Evolutionary conservation across 768 basidiomycete species (phyloP).

Genomic region (Russula vinacea): DNA sequence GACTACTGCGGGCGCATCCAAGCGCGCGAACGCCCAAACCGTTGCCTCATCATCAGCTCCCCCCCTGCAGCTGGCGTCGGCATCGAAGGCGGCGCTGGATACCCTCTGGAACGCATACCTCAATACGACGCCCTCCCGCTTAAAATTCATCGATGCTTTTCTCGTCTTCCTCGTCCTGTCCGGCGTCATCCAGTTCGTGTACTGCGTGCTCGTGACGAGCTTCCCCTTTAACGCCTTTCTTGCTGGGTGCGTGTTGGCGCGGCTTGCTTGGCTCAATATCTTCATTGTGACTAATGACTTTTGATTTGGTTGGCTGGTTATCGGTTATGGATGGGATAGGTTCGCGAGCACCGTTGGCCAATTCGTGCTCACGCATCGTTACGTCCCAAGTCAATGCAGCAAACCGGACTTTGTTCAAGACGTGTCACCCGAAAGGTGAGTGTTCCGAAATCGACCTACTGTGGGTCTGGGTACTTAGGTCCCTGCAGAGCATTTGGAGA

Average conservation of each 20-base stretch:
- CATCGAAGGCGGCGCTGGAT: constrained; percentile 40
- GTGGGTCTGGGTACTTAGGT: constrained; percentile 6
- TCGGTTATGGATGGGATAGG: constrained; percentile 41
- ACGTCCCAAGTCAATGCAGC: constrained; percentile 89
- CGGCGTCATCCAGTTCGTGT: constrained; percentile 85
- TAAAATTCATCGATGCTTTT: constrained; percentile 94
- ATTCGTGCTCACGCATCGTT: constrained; percentile 94
- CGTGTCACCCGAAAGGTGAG: constrained; percentile 90
- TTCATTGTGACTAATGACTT: neutral
- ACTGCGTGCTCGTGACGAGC: constrained; percentile 87
- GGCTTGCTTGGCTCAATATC: neutral
- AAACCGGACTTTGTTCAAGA: constrained; percentile 79
- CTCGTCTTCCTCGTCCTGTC: constrained; percentile 88
- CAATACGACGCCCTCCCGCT: constrained; percentile 70
- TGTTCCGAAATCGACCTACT: constrained; percentile 11
- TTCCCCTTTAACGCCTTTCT: constrained; percentile 98
- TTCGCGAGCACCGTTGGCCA: constrained; percentile 94
- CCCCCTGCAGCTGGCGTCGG: neutral
- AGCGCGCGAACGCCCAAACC: neutral
- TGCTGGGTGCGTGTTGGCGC: constrained; percentile 64
- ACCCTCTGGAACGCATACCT: constrained; percentile 76
- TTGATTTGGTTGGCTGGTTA: neutral
- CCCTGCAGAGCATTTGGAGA: constrained; percentile 87
- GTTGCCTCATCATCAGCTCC: neutral
- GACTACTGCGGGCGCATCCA: constrained; percentile 13